phyloP scores from a whole-genome alignment of 805 yeast species.

The Pichia gijzeniarum region DNA sequence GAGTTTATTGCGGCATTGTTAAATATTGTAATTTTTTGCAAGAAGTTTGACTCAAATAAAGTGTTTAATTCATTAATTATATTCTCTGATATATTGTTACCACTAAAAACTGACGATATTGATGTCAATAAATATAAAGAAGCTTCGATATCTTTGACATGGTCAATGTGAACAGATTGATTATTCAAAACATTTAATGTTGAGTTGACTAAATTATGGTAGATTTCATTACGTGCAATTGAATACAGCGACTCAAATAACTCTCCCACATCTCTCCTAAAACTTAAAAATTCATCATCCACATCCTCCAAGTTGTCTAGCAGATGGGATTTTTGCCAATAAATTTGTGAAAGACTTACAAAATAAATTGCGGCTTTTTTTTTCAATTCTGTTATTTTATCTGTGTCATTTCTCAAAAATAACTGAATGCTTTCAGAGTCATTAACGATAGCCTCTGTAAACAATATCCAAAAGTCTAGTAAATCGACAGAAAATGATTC shows the following conservation, averaged over 20 bases:
- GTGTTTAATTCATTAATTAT: slow-evolving; percentile 19
- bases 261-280: slow-evolving; percentile 71
- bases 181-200: slow-evolving; percentile 27
- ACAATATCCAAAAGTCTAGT: slow-evolving; percentile 63
- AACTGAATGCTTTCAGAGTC: slow-evolving; percentile 36
- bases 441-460: slow-evolving; percentile 50
- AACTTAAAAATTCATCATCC: slow-evolving; percentile 54
- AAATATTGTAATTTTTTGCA: slow-evolving; percentile 16
- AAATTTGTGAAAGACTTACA: slow-evolving; percentile 48
- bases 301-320: slow-evolving; percentile 28
- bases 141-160: slow-evolving; percentile 44
- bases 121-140: slow-evolving; percentile 53
- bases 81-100: slow-evolving; percentile 24
- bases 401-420: slow-evolving; percentile 31
- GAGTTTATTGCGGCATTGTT: neutral
- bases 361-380: slow-evolving; percentile 36
- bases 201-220: slow-evolving; percentile 36
- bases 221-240: slow-evolving; percentile 49
- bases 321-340: slow-evolving; percentile 61
- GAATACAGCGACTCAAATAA: slow-evolving; percentile 67
- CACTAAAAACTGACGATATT: slow-evolving; percentile 47
- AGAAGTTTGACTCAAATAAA: slow-evolving; percentile 28
- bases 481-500: slow-evolving; percentile 52
- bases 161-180: slow-evolving; percentile 14
- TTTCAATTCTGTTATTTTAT: slow-evolving; percentile 22